phyloP scores from a whole-genome alignment of 2,329 filamentous ascomycete species.

The Fusarium buxicola region DNA sequence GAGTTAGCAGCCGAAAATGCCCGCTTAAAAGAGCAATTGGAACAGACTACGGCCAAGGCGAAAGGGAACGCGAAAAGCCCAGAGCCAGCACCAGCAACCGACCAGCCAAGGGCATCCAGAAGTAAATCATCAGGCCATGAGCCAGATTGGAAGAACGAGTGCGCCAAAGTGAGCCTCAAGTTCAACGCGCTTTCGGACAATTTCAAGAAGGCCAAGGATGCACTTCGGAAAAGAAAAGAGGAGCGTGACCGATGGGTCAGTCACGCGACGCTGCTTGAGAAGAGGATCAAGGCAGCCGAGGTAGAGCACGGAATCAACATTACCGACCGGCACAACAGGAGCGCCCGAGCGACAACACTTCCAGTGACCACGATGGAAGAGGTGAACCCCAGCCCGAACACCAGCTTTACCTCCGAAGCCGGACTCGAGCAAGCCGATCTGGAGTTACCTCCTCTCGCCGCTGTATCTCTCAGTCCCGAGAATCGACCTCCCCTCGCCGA shows the following conservation, averaged over 20 bases:
- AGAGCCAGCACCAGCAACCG: background rate
- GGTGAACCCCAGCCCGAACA: conserved; percentile 26
- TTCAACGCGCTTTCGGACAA: conserved; percentile 56
- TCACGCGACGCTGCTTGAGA: conserved; percentile 57
- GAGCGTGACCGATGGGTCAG: conserved; percentile 59
- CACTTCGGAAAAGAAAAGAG: conserved; percentile 55
- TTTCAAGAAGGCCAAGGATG: conserved; percentile 56
- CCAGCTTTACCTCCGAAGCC: conserved; percentile 39
- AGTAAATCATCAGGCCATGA: conserved; percentile 17
- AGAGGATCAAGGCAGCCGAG: conserved; percentile 58
- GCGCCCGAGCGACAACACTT: conserved; percentile 18
- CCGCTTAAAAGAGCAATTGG: conserved; percentile 32
- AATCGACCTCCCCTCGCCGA: conserved; percentile 11
- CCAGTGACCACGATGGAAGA: conserved; percentile 16
- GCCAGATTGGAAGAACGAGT: conserved; percentile 48
- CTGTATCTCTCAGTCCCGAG: conserved; percentile 31
- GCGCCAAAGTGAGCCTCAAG: conserved; percentile 53
- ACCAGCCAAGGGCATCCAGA: conserved; percentile 1
- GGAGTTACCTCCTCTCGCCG: conserved; percentile 44
- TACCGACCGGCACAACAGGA: conserved; percentile 35
- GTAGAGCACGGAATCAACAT: conserved; percentile 51
- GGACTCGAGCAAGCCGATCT: conserved; percentile 45
- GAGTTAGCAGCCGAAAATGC: conserved; percentile 37
- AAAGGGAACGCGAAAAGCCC: background rate
- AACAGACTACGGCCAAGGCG: conserved; percentile 13